Evolutionary conservation across 352 stramenopile genomes (phyloP), one percentile per base, ranked within the genome.

Genomic region (Pythium aristosporum): DNA sequence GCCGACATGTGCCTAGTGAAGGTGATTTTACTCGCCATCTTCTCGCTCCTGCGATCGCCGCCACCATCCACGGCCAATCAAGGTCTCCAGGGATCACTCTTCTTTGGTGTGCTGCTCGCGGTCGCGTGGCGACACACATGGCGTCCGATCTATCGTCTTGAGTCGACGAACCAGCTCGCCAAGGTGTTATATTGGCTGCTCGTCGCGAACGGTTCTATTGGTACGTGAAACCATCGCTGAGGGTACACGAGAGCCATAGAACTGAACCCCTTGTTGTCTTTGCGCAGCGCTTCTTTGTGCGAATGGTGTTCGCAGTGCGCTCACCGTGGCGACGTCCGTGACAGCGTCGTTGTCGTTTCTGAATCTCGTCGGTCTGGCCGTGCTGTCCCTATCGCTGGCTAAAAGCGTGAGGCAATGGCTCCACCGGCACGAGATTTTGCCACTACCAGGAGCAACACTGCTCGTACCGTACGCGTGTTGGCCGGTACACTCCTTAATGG

Each of bases 281-380:
- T 30, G 25, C 25, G 25, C 44, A 91, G 82, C 77, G 0, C 50
- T 87, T 6, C 46, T 91, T 25, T 87, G 73, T 46, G 69, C 82
- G 18, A 88, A 82, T 63, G 72, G 71, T 15, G 79, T 89, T 0
- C 71, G 74, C 8, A 91, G 80, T 37, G 80, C 80, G 11, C 70
- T 91, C 13, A 91, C 80, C 8, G 82, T 91, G 0, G 71, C 80
- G 20, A 88, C 82, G 5, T 73, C 77, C 5, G 73, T 88, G 61
- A 76, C 68, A 11, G 57, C 73, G 15, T 81, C 71, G 6, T 43
- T 91, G 13, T 64, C 48, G 2, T 82, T 82, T 39, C 30, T 88
- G n/a, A 88, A 91, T 61, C 34, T 63, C 7, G 61, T 46, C 11
- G 74, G 65, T 25, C 25, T 85, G 1, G 25, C 63, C n/a, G 20